A percentile compares a stretch with the other conserved stretches of the same genome.
phyloP scores from a whole-genome alignment of 2,329 filamentous ascomycete genomes.

The Trichoderma sp. region DNA sequence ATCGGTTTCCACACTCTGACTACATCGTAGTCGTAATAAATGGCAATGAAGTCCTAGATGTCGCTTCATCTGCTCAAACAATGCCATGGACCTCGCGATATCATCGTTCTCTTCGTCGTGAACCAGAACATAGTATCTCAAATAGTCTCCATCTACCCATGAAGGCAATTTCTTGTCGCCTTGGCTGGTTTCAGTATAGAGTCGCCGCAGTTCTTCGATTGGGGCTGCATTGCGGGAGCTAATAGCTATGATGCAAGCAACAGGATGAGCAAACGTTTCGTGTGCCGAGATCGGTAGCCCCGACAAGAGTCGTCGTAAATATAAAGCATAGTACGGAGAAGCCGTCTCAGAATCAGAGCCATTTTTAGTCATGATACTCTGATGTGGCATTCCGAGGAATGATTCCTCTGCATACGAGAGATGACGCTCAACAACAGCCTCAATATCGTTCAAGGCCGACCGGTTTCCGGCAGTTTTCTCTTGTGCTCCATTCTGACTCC shows the following conservation, averaged over 20 bases:
- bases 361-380: slow-evolving; percentile 42
- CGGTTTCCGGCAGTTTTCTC: slow-evolving; percentile 35
- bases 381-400: slow-evolving; percentile 40
- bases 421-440: slow-evolving; percentile 78
- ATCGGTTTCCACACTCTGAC: slow-evolving; percentile 82
- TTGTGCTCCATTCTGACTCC: slow-evolving; percentile 33
- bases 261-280: slow-evolving; percentile 92
- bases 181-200: slow-evolving; percentile 83
- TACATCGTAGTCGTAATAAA: slow-evolving; percentile 79
- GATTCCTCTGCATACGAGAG: slow-evolving; percentile 72
- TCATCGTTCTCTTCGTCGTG: slow-evolving; percentile 97
- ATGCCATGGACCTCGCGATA: slow-evolving; percentile 80
- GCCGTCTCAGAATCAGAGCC: slow-evolving; percentile 53
- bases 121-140: slow-evolving; percentile 93
- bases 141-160: slow-evolving; percentile 89
- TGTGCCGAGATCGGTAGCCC: slow-evolving; percentile 76
- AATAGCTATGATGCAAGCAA: slow-evolving; percentile 92
- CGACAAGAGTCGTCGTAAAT: slow-evolving; percentile 80
- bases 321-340: slow-evolving; percentile 83
- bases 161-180: slow-evolving; percentile 72
- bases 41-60: slow-evolving; percentile 96
- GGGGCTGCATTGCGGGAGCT: slow-evolving; percentile 83
- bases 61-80: slow-evolving; percentile 99
- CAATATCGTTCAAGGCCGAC: slow-evolving; percentile 62
- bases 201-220: slow-evolving; percentile 79